These are phyloP conservation scores for Brassica incana DNA, from an alignment of 345 rosid genomes.

Conservation along the genomic window DNA sequence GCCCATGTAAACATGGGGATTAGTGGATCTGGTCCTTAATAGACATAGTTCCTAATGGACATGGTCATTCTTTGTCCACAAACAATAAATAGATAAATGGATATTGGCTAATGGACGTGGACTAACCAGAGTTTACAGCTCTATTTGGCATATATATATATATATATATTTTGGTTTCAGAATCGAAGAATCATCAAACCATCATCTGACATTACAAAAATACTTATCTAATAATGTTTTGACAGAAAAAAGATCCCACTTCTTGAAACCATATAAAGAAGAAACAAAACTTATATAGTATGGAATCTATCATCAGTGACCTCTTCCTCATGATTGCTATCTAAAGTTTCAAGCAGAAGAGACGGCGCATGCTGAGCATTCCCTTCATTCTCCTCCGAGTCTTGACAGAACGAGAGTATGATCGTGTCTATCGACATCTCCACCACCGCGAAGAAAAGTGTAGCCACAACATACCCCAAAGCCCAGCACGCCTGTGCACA, in stretches of 20 bases:
- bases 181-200: conserved; percentile 37
- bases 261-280: conserved; percentile 24
- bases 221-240: conserved; percentile 24
- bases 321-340: conserved; percentile 33
- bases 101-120: too few relatives aligned
- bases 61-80: too few relatives aligned
- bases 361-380: conserved; percentile 94
- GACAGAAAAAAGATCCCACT: conserved; percentile 5
- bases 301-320: conserved; percentile 26
- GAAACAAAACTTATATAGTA: conserved; percentile 34
- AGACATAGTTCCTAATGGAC: too few relatives aligned
- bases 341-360: conserved; percentile 83
- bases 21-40: too few relatives aligned
- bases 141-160: too few relatives aligned
- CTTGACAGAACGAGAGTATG: conserved; percentile 96
- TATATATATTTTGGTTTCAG: conserved; percentile 12
- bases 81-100: too few relatives aligned
- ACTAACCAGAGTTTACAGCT: too few relatives aligned
- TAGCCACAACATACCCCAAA: conserved; percentile 84
- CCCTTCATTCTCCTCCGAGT: conserved; percentile 95
- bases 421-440: conserved; percentile 97
- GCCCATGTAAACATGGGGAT: too few relatives aligned
- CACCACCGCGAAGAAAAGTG: conserved; percentile 94
- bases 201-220: conserved; percentile 32
- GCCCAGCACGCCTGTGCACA: conserved; percentile 83